Percentiles rank a stretch among this genome's conserved stretches.
These are phyloP conservation scores for Trichaptum fuscoviolaceum DNA, from an alignment of 768 basidiomycete species.

Conservation along the genomic window DNA sequence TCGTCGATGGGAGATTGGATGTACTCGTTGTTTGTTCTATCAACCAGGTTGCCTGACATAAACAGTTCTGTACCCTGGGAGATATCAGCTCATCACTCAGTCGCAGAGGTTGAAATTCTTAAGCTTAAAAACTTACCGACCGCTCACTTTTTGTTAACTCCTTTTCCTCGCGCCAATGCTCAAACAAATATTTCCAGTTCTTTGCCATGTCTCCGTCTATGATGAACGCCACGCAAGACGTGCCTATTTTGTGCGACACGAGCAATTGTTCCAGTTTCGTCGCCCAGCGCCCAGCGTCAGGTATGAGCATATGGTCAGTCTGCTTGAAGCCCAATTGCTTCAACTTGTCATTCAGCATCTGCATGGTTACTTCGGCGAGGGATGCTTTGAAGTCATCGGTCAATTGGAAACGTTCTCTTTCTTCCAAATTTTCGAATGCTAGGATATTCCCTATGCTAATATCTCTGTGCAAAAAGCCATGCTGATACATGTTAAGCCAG, in stretches of 20 bases:
- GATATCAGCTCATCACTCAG: not conserved
- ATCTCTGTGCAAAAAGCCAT: conserved; percentile 2
- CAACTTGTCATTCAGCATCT: not conserved
- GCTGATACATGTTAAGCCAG: conserved; percentile 6
- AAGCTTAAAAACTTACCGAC: not conserved
- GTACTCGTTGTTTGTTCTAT: not conserved
- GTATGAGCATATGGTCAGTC: not conserved
- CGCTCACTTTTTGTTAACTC: not conserved
- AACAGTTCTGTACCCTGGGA: not conserved
- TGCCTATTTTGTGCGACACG: not conserved
- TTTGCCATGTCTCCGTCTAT: not conserved
- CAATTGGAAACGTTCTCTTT: not conserved
- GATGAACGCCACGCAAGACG: not conserved
- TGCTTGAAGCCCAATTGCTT: not conserved
- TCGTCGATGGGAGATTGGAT: not conserved
- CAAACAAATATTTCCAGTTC: not conserved
- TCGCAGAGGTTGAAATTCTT: not conserved
- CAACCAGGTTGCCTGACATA: not conserved
- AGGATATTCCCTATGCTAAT: conserved; percentile 2
- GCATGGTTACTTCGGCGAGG: not conserved
- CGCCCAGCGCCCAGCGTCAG: not conserved
- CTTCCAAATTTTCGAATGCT: not conserved
- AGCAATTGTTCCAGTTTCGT: not conserved
- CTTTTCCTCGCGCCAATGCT: not conserved
- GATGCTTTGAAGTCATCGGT: not conserved